Percentiles rank a stretch among this genome's conserved stretches.
These are phyloP conservation scores for Pseudocercospora ulei DNA, from an alignment of 2,329 filamentous ascomycete species.

Conservation along the genomic window DNA sequence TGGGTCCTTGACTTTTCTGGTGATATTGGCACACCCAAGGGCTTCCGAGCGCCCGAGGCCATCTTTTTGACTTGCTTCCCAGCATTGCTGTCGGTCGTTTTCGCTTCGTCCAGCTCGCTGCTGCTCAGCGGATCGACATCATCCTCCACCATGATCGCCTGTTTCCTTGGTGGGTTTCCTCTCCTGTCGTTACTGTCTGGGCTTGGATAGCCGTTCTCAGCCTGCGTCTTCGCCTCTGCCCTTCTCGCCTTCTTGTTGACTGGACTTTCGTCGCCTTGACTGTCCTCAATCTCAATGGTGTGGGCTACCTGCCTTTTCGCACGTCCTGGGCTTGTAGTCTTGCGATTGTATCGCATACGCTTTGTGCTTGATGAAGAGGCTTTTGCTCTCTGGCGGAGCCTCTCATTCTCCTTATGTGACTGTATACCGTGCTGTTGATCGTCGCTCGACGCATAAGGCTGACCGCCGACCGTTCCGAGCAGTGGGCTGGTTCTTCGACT, in stretches of 20 bases:
- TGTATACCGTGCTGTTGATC: slow-evolving; percentile 32
- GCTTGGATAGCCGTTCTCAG: background rate
- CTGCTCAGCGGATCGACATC: background rate
- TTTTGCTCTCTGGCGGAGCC: background rate
- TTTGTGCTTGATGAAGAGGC: background rate
- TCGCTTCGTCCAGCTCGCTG: too few species aligned
- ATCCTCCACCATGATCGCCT: slow-evolving; percentile 2
- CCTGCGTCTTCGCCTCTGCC: background rate
- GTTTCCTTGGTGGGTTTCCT: background rate
- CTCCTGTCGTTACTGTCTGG: background rate
- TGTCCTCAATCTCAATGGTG: background rate
- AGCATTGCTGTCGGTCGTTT: too few species aligned
- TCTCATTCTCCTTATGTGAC: background rate
- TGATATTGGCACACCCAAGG: too few species aligned
- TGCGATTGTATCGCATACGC: background rate
- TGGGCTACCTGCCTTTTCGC: background rate
- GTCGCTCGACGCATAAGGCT: slow-evolving; percentile 33
- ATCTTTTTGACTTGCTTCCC: too few species aligned
- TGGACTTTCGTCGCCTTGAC: background rate
- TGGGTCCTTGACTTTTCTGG: too few species aligned
- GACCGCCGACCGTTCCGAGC: slow-evolving; percentile 30
- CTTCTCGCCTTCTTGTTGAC: background rate
- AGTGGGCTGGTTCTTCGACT: slow-evolving; percentile 20
- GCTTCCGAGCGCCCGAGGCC: too few species aligned
- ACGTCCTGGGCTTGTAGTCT: background rate